Percentiles rank a stretch among this genome's conserved stretches.
Evolutionary conservation across 2,329 filamentous ascomycete genomes (phyloP).

Genomic region (Fusarium longipes): DNA sequence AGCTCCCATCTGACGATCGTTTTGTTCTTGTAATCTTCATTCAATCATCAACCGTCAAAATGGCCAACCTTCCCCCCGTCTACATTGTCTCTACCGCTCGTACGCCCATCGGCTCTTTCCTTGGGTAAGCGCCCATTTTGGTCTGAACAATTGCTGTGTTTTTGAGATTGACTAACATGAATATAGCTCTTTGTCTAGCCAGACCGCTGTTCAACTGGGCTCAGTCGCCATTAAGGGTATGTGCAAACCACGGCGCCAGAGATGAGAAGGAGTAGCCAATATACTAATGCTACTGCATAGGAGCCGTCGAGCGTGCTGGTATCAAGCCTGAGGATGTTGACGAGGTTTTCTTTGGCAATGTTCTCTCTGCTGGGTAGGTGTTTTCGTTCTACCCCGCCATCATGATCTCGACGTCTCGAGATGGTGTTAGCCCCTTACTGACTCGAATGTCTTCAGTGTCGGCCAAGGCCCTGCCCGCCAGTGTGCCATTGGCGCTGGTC

Average conservation of each 20-base stretch:
- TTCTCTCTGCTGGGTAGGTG: slow-evolving; percentile 90
- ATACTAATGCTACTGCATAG: slow-evolving; percentile 51
- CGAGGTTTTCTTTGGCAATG: slow-evolving; percentile 98
- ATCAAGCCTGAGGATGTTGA: slow-evolving; percentile 91
- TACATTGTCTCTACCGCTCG: slow-evolving; percentile 95
- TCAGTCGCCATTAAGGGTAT: slow-evolving; percentile 91
- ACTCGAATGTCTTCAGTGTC: slow-evolving; percentile 66
- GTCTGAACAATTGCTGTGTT: background rate
- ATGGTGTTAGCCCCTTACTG: slow-evolving; percentile 14
- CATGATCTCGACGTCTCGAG: slow-evolving; percentile 9
- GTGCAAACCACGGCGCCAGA: slow-evolving; percentile 31
- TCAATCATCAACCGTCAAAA: slow-evolving; percentile 56
- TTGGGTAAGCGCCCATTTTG: slow-evolving; percentile 71
- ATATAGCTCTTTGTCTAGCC: slow-evolving; percentile 83
- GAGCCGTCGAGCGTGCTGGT: slow-evolving; percentile 85
- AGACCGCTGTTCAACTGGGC: slow-evolving; percentile 87
- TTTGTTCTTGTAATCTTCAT: slow-evolving; percentile 17
- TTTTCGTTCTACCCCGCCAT: slow-evolving; percentile 13
- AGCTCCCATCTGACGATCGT: slow-evolving; percentile 23
- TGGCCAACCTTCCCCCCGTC: slow-evolving; percentile 85
- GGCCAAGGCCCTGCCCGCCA: slow-evolving; percentile 97
- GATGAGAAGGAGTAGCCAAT: background rate
- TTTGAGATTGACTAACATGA: slow-evolving; percentile 34
- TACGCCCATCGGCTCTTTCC: slow-evolving; percentile 93
- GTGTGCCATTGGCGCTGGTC: slow-evolving; percentile 89